phyloP scores from a whole-genome alignment of 208 protist species.

The Trypanosoma vivax region DNA sequence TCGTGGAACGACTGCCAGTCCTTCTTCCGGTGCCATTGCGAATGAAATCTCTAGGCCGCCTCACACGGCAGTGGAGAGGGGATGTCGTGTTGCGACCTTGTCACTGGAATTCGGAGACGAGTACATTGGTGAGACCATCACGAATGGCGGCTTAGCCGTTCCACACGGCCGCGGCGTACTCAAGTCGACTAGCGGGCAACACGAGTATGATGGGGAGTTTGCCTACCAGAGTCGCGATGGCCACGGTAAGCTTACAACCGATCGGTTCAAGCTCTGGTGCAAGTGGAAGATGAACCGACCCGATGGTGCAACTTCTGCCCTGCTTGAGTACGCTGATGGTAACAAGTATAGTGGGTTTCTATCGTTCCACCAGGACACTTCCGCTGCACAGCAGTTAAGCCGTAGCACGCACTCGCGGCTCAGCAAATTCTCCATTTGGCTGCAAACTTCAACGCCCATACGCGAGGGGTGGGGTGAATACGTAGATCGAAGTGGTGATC shows the following conservation, averaged over 20 bases:
- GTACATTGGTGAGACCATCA: constrained; percentile 45
- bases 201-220: constrained; percentile 66
- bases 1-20: no score
- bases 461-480: constrained; percentile 66
- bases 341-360: constrained; percentile 58
- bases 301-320: constrained; percentile 32
- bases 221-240: constrained; percentile 60
- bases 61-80: not conserved
- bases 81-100: constrained; percentile 12
- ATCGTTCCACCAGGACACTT: constrained; percentile 14
- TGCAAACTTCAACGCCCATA: constrained; percentile 19
- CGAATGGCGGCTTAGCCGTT: constrained; percentile 24
- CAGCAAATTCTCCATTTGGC: constrained; percentile 67
- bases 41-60: not conserved
- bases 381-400: constrained; percentile 4
- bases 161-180: constrained; percentile 67
- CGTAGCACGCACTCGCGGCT: constrained; percentile 3
- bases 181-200: constrained; percentile 27
- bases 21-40: no score
- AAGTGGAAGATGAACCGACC: constrained; percentile 73
- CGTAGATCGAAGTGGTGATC: constrained; percentile 37
- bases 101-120: constrained; percentile 49
- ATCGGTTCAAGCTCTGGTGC: constrained; percentile 51
- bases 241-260: constrained; percentile 49
- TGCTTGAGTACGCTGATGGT: constrained; percentile 56